phyloP scores from a whole-genome alignment of 108 stramenopile species.

The Discostella stelligeroides region DNA sequence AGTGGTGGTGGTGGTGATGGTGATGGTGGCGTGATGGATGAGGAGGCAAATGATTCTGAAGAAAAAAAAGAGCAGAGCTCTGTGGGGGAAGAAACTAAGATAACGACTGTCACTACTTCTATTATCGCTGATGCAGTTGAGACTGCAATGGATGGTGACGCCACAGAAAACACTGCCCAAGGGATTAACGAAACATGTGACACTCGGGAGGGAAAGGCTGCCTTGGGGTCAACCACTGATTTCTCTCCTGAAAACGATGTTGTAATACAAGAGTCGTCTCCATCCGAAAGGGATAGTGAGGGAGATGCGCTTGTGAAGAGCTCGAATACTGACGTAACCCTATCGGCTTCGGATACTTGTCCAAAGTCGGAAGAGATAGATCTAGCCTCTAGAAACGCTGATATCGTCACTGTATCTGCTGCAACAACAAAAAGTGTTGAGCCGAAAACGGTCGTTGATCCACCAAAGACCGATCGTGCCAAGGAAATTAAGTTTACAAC shows the following conservation, averaged over 20 bases:
- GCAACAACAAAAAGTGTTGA: no score
- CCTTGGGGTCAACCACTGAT: no score
- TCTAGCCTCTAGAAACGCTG: no score
- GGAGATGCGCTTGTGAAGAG: slow-evolving; percentile 23
- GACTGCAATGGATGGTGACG: background rate
- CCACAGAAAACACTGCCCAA: background rate
- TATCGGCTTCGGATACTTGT: no score
- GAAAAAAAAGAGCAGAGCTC: background rate
- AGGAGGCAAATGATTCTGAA: no score
- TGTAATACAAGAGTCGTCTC: background rate
- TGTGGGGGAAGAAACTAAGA: background rate
- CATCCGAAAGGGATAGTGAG: background rate
- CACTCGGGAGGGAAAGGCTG: no score
- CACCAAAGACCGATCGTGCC: background rate
- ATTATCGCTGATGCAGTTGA: background rate
- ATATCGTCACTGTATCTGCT: no score
- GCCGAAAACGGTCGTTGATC: no score
- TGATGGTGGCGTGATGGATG: no score
- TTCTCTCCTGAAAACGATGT: background rate
- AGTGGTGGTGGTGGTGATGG: no score
- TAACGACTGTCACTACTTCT: background rate
- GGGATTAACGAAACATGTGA: background rate
- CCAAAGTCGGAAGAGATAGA: no score
- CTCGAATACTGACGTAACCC: no score
- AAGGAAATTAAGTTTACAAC: slow-evolving; percentile 1